Conservation (phyloP, 768 basidiomycete species). For the Megacollybia marginata region DNA sequence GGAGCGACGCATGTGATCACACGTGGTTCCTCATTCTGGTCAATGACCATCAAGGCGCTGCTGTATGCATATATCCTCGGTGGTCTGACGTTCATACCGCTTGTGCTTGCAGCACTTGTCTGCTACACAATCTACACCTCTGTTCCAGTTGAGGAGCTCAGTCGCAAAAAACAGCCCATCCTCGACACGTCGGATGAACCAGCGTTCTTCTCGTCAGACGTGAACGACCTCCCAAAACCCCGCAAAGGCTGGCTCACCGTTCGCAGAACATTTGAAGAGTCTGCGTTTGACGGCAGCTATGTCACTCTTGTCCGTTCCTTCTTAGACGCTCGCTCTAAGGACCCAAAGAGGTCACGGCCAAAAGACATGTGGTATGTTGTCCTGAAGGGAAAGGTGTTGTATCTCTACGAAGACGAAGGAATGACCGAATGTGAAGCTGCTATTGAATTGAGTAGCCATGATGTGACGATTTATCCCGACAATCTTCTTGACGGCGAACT, state of each 20-base stretch:
- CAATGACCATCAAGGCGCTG: slow-evolving; percentile 64
- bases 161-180: slow-evolving; percentile 28
- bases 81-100: slow-evolving; percentile 84
- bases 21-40: too few species aligned
- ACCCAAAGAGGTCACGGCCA: slow-evolving; percentile 75
- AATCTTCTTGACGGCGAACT: slow-evolving; percentile 80
- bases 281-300: slow-evolving; percentile 56
- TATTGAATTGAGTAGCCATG: slow-evolving; percentile 76
- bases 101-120: slow-evolving; percentile 52
- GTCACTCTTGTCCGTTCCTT: slow-evolving; percentile 76
- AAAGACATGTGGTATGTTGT: slow-evolving; percentile 93
- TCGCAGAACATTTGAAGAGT: slow-evolving; percentile 70
- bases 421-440: slow-evolving; percentile 89
- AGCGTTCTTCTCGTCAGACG: slow-evolving; percentile 16
- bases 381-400: slow-evolving; percentile 86
- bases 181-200: slow-evolving; percentile 16
- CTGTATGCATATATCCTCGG: slow-evolving; percentile 85
- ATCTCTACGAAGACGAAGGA: slow-evolving; percentile 88
- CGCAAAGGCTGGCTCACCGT: slow-evolving; percentile 82
- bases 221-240: slow-evolving; percentile 54
- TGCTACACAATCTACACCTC: slow-evolving; percentile 76
- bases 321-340: slow-evolving; percentile 75
- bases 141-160: slow-evolving; percentile 59
- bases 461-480: slow-evolving; percentile 70
- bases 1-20: too few species aligned